A percentile compares a stretch with the other conserved stretches of the same genome.
Conservation (phyloP, 305 asterid genomes). For the Fraxinus sp. region DNA sequence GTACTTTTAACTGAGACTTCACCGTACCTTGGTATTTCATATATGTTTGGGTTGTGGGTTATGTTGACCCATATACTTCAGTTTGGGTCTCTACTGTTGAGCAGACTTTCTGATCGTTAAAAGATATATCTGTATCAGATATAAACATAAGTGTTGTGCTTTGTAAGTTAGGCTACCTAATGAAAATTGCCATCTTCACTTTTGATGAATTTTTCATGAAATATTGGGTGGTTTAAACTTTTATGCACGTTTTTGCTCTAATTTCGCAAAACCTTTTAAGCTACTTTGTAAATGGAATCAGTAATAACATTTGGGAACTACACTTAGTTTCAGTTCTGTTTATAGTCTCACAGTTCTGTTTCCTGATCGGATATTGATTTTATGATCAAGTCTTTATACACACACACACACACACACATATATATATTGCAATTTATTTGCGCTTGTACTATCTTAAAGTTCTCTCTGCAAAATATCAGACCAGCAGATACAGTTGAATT, state of each 20-base stretch:
- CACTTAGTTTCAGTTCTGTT: background rate
- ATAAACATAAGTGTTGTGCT: background rate
- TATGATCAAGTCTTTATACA: background rate
- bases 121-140: background rate
- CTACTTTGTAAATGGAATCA: background rate
- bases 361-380: background rate
- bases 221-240: background rate
- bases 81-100: background rate
- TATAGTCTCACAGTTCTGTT: background rate
- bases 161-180: background rate
- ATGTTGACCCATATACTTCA: background rate
- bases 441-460: background rate
- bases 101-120: background rate
- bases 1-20: background rate
- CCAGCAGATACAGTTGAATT: background rate
- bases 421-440: background rate
- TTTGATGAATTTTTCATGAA: background rate
- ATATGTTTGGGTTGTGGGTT: background rate
- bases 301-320: background rate
- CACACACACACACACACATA: too few relatives aligned
- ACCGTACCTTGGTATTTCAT: background rate
- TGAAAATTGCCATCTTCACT: background rate
- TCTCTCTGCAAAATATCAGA: background rate
- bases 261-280: background rate
- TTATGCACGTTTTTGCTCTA: background rate